These are phyloP conservation scores for Puccinia triticina DNA, from an alignment of 1,284 basidiomycete species.

Conservation along the genomic window DNA sequence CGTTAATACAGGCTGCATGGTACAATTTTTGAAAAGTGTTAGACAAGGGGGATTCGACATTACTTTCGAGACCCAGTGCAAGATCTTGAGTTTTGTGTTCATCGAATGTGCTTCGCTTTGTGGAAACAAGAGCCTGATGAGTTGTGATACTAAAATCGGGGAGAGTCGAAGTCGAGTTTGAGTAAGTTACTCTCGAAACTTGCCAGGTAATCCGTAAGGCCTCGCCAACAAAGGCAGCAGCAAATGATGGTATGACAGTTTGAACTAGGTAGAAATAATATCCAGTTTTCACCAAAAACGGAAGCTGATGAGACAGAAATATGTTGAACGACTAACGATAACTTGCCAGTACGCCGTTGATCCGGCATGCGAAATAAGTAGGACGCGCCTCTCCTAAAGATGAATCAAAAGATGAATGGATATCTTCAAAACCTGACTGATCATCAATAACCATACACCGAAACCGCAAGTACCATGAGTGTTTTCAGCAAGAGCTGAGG, in stretches of 20 bases:
- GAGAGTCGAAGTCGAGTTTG: background rate
- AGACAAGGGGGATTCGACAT: background rate
- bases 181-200: slow-evolving; percentile 2
- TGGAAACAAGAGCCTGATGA: background rate
- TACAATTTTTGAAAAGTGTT: background rate
- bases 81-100: background rate
- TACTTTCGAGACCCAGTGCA: background rate
- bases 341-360: slow-evolving; percentile 34
- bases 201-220: slow-evolving; percentile 35
- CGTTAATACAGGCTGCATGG: background rate
- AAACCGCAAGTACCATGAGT: background rate
- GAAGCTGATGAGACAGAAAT: background rate
- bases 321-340: slow-evolving; percentile 26
- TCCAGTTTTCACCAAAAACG: background rate
- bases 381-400: background rate
- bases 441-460: background rate
- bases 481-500: background rate
- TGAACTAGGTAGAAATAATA: background rate
- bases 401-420: background rate
- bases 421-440: background rate
- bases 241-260: slow-evolving; percentile 36
- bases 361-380: slow-evolving; percentile 21
- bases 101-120: background rate
- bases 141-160: background rate
- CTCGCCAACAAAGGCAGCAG: slow-evolving; percentile 39